These are phyloP conservation scores for Tricholoma flavovirens DNA, from an alignment of 768 basidiomycete species.

Conservation along the genomic window DNA sequence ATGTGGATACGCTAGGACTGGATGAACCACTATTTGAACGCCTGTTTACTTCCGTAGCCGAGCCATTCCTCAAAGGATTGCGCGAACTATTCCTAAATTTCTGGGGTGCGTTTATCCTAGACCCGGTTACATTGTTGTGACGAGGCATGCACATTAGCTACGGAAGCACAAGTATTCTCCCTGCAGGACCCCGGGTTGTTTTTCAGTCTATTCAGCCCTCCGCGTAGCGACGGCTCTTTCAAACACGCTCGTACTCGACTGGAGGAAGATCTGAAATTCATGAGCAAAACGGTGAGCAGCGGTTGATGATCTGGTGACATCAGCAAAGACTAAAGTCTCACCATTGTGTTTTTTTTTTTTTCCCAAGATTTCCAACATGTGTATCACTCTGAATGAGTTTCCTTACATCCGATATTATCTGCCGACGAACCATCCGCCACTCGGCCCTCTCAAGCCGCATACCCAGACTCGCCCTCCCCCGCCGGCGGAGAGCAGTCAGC, in stretches of 20 bases:
- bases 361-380: conserved; percentile 81
- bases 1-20: conserved; percentile 49
- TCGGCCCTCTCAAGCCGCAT: conserved; percentile 76
- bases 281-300: conserved; percentile 56
- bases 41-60: conserved; percentile 69
- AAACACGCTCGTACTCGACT: conserved; percentile 67
- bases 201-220: conserved; percentile 86
- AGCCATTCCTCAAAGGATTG: conserved; percentile 67
- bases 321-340: neutral
- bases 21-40: conserved; percentile 72
- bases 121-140: neutral
- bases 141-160: conserved; percentile 40
- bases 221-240: conserved; percentile 61
- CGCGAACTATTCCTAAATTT: conserved; percentile 92
- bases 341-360: neutral
- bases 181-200: conserved; percentile 73
- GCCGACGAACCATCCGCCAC: conserved; percentile 73
- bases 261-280: conserved; percentile 81
- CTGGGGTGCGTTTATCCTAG: conserved; percentile 57
- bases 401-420: conserved; percentile 92
- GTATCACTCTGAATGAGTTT: conserved; percentile 86
- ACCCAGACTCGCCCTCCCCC: conserved; percentile 59
- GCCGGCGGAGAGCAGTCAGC: conserved; percentile 53
- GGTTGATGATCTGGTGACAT: neutral
- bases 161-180: conserved; percentile 84